Evolutionary conservation across 305 asterid species (phyloP), one percentile per base, ranked within the genome.

Genomic region (Nicotiana rustica): DNA sequence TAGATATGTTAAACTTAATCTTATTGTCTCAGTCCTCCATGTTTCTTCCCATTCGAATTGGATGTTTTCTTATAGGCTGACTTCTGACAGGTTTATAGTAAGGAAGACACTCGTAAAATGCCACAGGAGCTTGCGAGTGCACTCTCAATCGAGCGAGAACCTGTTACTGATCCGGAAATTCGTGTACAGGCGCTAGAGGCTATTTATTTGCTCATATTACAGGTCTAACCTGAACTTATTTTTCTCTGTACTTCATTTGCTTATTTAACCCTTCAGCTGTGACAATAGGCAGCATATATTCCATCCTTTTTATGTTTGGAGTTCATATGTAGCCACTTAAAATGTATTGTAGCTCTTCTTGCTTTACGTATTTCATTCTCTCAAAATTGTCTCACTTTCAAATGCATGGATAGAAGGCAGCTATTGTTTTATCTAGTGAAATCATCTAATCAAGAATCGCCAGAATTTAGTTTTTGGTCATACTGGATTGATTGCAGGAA

Each of bases 71-170:
- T 9, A 17, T 76, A 35, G 44, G 4, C n/a, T 57, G 49, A 83
- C 81, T 36, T 85, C 56, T 80, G 73, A 67, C 91, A 92, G 97
- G 85, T 92, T 81, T 92, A 92, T 78, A 85, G 85, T 64, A 88
- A 90, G 89, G 90, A 91, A 87, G 98, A 96, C 82, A 88, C 93
- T 2, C 87, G 93, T 71, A 96, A 96, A 88, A 96, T 96, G 99
- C 98, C 99, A 25, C 97, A 83, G 52, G 99, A 96, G 91, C 97
- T 96, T 38, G 97, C 90, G 17, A 91, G 97, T 88, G 96, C 95
- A 38, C 96, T 96, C 81, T 95, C 98, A 70, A 95, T 96, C 13
- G 97, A 95, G 86, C 98, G 99, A 36, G 98, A 96, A 88, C 87
- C 93, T 18, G 89, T 88, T 85, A 82, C 88, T 10, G 97, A 96